Evolutionary conservation across 371 early-diverging fungal species (phyloP).

Genomic region (Syncephalis plumigaleata): DNA sequence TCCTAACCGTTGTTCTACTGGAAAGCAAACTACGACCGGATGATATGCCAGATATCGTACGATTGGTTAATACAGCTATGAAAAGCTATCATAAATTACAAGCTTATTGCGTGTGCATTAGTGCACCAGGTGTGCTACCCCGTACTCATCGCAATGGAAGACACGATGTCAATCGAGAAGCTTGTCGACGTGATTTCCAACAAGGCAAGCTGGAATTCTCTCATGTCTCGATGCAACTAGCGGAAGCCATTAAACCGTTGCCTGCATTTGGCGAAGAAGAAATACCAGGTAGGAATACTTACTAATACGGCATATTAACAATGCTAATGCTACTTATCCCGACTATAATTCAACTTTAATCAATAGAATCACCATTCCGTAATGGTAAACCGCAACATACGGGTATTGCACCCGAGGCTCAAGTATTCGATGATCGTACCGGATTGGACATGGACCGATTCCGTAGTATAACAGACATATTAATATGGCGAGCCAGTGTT

Average conservation of each 20-base stretch:
- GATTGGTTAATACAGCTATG: slow-evolving; percentile 26
- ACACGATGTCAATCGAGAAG: slow-evolving; percentile 35
- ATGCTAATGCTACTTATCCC: not conserved
- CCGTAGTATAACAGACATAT: slow-evolving; percentile 39
- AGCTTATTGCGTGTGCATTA: slow-evolving; percentile 35
- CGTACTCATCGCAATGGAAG: slow-evolving; percentile 50
- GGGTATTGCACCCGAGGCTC: slow-evolving; percentile 40
- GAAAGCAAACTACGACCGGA: slow-evolving; percentile 31
- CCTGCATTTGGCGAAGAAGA: slow-evolving; percentile 19
- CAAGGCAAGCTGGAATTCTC: slow-evolving; percentile 27
- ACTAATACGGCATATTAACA: slow-evolving; percentile 17
- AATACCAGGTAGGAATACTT: slow-evolving; percentile 15
- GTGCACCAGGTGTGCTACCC: slow-evolving; percentile 38
- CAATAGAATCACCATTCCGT: slow-evolving; percentile 5
- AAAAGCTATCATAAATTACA: slow-evolving; percentile 33
- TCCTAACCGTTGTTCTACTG: slow-evolving; percentile 45
- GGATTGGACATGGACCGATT: slow-evolving; percentile 47
- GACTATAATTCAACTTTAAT: not conserved
- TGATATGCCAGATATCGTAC: slow-evolving; percentile 26
- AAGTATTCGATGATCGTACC: slow-evolving; percentile 45
- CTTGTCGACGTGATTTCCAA: slow-evolving; percentile 44
- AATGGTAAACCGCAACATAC: slow-evolving; percentile 44
- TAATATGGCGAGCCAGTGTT: slow-evolving; percentile 46
- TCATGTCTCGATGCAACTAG: slow-evolving; percentile 28
- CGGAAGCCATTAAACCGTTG: slow-evolving; percentile 29